Conservation (phyloP, 2,329 filamentous ascomycete species). For the Trichoderma sp. region DNA sequence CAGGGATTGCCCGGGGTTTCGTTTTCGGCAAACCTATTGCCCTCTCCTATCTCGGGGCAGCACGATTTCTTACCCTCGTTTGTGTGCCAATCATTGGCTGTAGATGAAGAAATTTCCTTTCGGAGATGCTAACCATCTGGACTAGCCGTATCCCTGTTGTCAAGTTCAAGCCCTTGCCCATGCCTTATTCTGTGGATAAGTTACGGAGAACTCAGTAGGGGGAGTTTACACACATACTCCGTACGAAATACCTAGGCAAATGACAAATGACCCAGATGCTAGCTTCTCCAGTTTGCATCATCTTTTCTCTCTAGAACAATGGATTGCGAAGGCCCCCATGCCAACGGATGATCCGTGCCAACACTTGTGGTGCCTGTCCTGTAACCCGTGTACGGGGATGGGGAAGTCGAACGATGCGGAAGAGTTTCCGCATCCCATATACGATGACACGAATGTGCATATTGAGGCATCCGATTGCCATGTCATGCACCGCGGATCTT, state of each 20-base stretch:
- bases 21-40: neutral
- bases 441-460: constrained; percentile 1
- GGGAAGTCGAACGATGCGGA: neutral
- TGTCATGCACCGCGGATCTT: constrained; percentile 10
- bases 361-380: neutral
- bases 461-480: neutral
- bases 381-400: neutral
- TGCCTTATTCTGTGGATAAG: constrained; percentile 1
- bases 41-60: neutral
- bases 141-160: neutral
- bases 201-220: neutral
- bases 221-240: neutral
- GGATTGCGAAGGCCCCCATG: neutral
- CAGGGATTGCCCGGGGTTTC: neutral
- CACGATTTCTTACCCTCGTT: neutral
- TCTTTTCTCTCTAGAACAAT: neutral
- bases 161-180: neutral
- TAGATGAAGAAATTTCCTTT: neutral
- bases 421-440: neutral
- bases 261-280: neutral
- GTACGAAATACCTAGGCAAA: neutral
- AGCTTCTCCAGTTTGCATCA: constrained; percentile 3
- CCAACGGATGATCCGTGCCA: constrained; percentile 13
- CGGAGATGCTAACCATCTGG: neutral
- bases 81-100: neutral